Conservation (phyloP, 2,329 filamentous ascomycete genomes). For the Colletotrichum shisoi region DNA sequence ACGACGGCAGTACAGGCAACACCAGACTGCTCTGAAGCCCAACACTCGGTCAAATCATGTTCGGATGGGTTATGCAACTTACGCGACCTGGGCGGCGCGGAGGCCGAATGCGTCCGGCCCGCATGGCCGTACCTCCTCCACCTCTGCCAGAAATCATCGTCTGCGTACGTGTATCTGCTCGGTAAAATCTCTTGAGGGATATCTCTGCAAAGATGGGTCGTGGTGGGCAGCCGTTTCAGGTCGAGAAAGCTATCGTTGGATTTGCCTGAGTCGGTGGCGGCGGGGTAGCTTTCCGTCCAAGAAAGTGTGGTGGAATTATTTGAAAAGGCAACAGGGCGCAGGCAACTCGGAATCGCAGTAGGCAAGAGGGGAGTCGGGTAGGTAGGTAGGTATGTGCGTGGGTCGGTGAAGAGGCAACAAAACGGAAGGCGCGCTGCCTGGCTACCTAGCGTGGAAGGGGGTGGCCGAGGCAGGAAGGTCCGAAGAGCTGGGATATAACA, state of each 20-base stretch:
- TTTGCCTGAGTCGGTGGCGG: conserved; percentile 31
- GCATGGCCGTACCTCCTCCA: conserved; percentile 49
- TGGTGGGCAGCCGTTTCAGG: conserved; percentile 23
- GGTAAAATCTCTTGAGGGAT: neutral
- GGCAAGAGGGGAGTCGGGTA: too few species aligned
- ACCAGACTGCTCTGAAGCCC: neutral
- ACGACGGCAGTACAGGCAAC: neutral
- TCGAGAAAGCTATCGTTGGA: conserved; percentile 32
- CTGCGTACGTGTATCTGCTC: neutral
- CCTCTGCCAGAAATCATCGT: conserved; percentile 61
- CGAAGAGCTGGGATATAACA: conserved; percentile 3
- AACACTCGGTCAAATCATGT: conserved; percentile 23
- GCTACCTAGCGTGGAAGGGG: conserved; percentile 8
- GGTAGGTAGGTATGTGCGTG: too few species aligned
- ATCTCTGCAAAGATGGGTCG: neutral
- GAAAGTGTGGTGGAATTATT: conserved; percentile 13
- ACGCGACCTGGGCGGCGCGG: conserved; percentile 55
- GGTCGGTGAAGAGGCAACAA: neutral
- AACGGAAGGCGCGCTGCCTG: neutral
- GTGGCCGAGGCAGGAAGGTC: conserved; percentile 2
- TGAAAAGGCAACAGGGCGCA: neutral
- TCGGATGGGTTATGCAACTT: conserved; percentile 41
- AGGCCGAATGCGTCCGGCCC: conserved; percentile 53
- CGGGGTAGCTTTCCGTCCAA: conserved; percentile 34
- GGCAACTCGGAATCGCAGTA: neutral